A percentile compares a stretch with the other conserved stretches of the same genome.
Conservation (phyloP, 129 eudicot species). For the Ambrosia trifida region DNA sequence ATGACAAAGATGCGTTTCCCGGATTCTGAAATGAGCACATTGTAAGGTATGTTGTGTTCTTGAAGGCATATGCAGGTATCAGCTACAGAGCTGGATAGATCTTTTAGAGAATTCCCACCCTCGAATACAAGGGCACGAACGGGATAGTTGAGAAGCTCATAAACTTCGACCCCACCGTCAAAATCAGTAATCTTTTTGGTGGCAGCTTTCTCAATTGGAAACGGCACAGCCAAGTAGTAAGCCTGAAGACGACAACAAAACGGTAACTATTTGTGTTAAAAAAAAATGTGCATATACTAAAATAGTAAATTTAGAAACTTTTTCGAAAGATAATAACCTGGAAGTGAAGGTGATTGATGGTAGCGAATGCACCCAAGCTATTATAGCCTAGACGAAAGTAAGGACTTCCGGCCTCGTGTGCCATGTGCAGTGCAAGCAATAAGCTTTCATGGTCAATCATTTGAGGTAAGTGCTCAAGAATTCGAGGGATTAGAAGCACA, state of each 20-base stretch:
- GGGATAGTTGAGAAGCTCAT: constrained; percentile 62
- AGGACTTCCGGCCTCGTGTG: constrained; percentile 67
- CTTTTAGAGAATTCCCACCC: constrained; percentile 48
- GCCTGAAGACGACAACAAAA: constrained; percentile 46
- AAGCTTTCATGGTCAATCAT: constrained; percentile 64
- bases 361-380: constrained; percentile 91
- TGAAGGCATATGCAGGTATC: constrained; percentile 66
- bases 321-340: constrained; percentile 45
- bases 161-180: constrained; percentile 41
- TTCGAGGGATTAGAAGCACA: constrained; percentile 73
- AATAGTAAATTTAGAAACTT: background rate
- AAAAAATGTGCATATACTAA: background rate
- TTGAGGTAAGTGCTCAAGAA: constrained; percentile 74
- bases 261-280: background rate
- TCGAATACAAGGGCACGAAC: constrained; percentile 68
- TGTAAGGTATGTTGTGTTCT: constrained; percentile 63
- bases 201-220: constrained; percentile 72
- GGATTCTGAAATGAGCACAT: constrained; percentile 63
- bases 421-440: constrained; percentile 61
- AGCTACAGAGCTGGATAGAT: constrained; percentile 54
- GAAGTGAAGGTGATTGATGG: constrained; percentile 85
- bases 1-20: constrained; percentile 57
- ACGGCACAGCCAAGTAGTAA: constrained; percentile 59
- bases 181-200: constrained; percentile 34
- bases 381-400: constrained; percentile 75